Base-by-base conservation (phyloP, 2,329 filamentous ascomycete species). In the Monosporascus sp. region DNA sequence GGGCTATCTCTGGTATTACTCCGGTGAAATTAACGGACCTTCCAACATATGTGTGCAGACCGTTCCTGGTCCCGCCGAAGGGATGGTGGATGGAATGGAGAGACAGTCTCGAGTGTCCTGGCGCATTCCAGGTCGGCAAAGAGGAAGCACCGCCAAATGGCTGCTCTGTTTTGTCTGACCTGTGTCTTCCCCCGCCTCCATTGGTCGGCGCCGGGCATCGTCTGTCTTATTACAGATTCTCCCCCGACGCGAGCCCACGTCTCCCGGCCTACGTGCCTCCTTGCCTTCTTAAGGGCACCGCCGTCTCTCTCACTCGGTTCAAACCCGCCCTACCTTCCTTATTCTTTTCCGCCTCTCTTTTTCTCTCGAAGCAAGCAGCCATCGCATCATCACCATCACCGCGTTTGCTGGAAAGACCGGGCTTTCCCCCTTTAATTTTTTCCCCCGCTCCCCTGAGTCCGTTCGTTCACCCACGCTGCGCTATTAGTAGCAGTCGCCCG, bases 171-270 rank as follows among this genome's bases (percentile, higher is more conserved):
- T 65, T 62, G 58, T 50, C 47, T 57, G 52, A 56, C 52, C 57
- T 52, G 50, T 38, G 26, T 58, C 47, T 52, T 22, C 48, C 31
- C 26, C 44, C 47, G 48, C 22, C 46, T 51, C 50, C 43, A 65
- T 65, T 64, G 59, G 62, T 55, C 48, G 55, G 50, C 53, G 46
- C 52, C 11, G 58, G 55, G 50, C 56, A 65, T 66, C 65, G 56
- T 37, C 56, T 67, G 65, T 68, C 54, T 67, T 59, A 67, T 66
- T 65, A 53, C 60, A 60, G 60, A 65, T 64, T 66, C 59, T 61
- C 54, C 38, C 49, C 43, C 48, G 52, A 50, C 56, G 54, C 52
- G 55, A 55, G 51, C 50, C 37, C 49, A 51, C 51, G 52, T 52
- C 50, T 49, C 40, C 11, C 20, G 17, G 40, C 17, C 3, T 14